Conservation (phyloP, 495 filamentous ascomycete genomes). For the Annulohypoxylon bovei region DNA sequence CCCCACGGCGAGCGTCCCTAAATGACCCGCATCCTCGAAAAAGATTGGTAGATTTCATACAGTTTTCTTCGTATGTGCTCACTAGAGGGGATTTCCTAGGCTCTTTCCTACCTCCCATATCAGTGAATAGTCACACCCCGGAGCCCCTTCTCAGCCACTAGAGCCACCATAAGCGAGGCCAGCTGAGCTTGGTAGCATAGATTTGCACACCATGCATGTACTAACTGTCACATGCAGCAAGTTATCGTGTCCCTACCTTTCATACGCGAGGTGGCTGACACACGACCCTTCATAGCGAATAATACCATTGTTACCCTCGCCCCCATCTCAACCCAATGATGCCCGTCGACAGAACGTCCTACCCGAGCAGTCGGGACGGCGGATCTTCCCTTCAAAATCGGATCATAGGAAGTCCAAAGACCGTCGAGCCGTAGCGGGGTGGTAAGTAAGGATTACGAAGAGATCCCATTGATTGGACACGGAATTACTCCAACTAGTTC, state of each 20-base stretch:
- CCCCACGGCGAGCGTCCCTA: constrained; percentile 24
- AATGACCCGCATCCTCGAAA: constrained; percentile 14
- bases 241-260: constrained; percentile 2
- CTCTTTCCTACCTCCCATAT: not conserved
- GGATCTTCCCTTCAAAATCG: constrained; percentile 17
- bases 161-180: constrained; percentile 1
- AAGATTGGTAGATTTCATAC: constrained; percentile 21
- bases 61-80: constrained; percentile 7
- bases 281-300: constrained; percentile 3
- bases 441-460: constrained; percentile 14
- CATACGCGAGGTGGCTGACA: constrained; percentile 16
- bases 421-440: not conserved
- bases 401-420: not conserved
- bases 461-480: constrained; percentile 15
- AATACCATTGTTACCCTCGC: constrained; percentile 6
- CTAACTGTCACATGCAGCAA: constrained; percentile 38
- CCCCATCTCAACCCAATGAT: not conserved
- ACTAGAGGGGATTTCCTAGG: not conserved
- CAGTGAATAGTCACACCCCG: not conserved
- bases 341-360: not conserved
- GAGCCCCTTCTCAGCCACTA: not conserved
- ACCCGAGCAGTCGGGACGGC: constrained; percentile 34
- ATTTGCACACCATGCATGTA: constrained; percentile 27
- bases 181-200: constrained; percentile 14
- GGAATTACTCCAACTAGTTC: not conserved